Evolutionary conservation across 2,329 filamentous ascomycete species (phyloP), one percentile per base, ranked within the genome.

Genomic region (Ustulina deusta): DNA sequence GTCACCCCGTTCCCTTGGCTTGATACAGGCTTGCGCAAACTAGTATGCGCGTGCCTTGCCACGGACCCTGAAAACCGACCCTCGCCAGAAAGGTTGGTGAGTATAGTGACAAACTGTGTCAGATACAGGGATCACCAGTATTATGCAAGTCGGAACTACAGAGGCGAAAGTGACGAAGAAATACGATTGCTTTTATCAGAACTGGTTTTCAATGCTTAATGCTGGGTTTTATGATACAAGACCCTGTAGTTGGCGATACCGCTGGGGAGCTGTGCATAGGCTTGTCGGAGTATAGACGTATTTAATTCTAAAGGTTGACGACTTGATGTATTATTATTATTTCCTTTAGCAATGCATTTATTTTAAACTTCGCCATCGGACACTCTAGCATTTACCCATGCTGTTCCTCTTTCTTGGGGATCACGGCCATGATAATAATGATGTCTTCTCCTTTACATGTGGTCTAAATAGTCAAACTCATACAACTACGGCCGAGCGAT

Each of bases 1-100:
- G 38, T 40, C 3, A 13, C 32, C 15, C 65, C 65, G 20, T 66
- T 20, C n/a, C 57, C 63, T 6, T 20, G 4, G 17, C 32, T 67
- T 3, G 60, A 67, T 42, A 1, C 11, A 3, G 40, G 2, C 4
- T 15, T 67, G 25, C 65, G 65, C 17, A 17, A 15, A 20, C 27
- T 63, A 4, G 44, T 67, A 36, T 63, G 65, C n/a, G 29, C 54
- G 4, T 67, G 65, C 40, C 48, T 63, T 22, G 60, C 60, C 6
- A n/a, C 54, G 25, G 29, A 22, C 0, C 20, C 22, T 17, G 11
- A 7, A 3, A 6, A 44, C 27, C 44, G 60, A 22, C 60, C 60
- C 25, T 1, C 3, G 2, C 29, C 36, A 15, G 17, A 1, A 5
- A 20, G 0, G 3, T 27, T 67, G 9, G 29, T 22, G 11, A 34